A percentile compares a stretch with the other conserved stretches of the same genome.
phyloP scores from a whole-genome alignment of 805 yeast species.

The Candida ficus region DNA sequence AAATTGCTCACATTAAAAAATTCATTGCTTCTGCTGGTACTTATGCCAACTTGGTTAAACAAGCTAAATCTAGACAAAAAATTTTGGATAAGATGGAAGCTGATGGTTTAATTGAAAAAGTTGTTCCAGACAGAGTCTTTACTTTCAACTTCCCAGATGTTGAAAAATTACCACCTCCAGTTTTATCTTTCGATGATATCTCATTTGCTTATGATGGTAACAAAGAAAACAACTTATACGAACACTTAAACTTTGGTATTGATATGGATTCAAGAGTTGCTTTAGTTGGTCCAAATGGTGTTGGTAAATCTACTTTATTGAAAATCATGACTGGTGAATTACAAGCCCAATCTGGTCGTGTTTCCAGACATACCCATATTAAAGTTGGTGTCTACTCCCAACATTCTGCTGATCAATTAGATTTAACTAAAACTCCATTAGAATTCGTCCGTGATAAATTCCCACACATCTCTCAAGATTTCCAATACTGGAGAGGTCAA shows the following conservation, averaged over 20 bases:
- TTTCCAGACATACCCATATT: conserved; percentile 94
- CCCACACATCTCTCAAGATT: conserved; percentile 87
- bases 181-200: conserved; percentile 91
- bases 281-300: conserved; percentile 98
- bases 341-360: conserved; percentile 88
- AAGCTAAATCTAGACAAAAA: conserved; percentile 99
- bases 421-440: conserved; percentile 88
- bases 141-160: conserved; percentile 92
- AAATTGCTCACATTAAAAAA: conserved; percentile 95
- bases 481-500: conserved; percentile 98
- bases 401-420: conserved; percentile 98
- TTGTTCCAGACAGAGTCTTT: conserved; percentile 88
- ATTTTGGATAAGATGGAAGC: conserved; percentile 99
- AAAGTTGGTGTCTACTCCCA: conserved; percentile 98
- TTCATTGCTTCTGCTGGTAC: conserved; percentile 99
- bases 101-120: conserved; percentile 92
- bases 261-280: conserved; percentile 99
- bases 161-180: conserved; percentile 98
- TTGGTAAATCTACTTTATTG: conserved; percentile 93
- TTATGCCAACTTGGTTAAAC: conserved; percentile 96
- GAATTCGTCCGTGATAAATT: conserved; percentile 97
- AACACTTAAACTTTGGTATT: conserved; percentile 91
- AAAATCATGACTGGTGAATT: conserved; percentile 96
- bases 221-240: conserved; percentile 82
- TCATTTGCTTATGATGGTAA: conserved; percentile 86